These are phyloP conservation scores for Fusarium haematococcum DNA, from an alignment of 2,329 filamentous ascomycete species.

Conservation along the genomic window DNA sequence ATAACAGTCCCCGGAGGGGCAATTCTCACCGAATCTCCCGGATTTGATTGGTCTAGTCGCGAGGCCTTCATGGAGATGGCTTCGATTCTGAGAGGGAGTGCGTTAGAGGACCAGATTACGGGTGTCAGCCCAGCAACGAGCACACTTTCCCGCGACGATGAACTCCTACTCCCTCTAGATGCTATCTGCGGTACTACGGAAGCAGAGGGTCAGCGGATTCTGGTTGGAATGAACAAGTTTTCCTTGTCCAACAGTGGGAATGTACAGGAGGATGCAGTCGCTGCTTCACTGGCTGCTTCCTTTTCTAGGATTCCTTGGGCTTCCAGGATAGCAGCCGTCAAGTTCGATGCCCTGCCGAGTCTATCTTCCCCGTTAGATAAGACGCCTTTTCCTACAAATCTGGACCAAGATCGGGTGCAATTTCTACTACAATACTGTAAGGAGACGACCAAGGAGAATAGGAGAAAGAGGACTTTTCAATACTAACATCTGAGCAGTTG, in stretches of 20 bases:
- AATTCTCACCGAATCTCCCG: neutral
- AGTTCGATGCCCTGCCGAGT: neutral
- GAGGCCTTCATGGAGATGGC: neutral
- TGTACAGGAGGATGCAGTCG: neutral
- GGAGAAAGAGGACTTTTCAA: neutral
- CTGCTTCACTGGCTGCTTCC: neutral
- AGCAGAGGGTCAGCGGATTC: neutral
- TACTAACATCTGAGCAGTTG: neutral
- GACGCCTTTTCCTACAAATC: neutral
- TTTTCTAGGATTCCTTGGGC: neutral
- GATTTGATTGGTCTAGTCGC: neutral
- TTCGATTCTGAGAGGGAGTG: neutral
- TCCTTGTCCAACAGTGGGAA: neutral
- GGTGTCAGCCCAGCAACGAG: neutral
- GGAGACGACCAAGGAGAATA: too few species aligned
- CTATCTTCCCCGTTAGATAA: neutral
- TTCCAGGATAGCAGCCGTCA: neutral
- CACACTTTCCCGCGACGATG: neutral
- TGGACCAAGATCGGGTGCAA: neutral
- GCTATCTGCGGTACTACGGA: neutral
- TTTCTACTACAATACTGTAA: neutral
- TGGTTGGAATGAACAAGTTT: neutral
- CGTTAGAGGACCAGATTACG: neutral
- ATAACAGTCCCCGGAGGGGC: neutral
- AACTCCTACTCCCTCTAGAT: neutral